Percentiles rank a stretch among this genome's conserved stretches.
phyloP scores from a whole-genome alignment of 371 early-diverging fungal species.

The Gilbertella persicaria region DNA sequence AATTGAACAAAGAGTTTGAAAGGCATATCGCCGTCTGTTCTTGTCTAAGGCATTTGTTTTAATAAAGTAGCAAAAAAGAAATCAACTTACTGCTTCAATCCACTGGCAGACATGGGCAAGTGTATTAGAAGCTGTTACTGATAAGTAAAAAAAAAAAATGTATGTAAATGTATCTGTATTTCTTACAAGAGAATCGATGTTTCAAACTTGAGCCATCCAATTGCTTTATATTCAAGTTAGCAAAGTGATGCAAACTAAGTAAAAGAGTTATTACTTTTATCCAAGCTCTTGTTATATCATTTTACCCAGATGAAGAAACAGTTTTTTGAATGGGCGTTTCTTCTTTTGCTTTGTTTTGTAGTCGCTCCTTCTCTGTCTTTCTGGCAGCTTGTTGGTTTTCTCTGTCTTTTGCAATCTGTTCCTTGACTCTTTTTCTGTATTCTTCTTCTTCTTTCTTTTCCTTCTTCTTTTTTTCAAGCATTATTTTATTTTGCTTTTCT shows the following conservation, averaged over 20 bases:
- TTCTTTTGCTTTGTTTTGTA: background rate
- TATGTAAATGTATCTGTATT: background rate
- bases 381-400: constrained; percentile 28
- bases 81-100: constrained; percentile 33
- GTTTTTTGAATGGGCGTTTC: background rate
- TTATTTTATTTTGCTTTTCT: constrained; percentile 27
- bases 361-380: constrained; percentile 3
- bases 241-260: constrained; percentile 4
- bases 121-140: constrained; percentile 28
- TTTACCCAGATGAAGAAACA: background rate
- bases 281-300: background rate
- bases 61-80: background rate
- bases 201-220: constrained; percentile 34
- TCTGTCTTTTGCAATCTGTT: constrained; percentile 38
- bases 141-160: background rate
- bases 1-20: constrained; percentile 42
- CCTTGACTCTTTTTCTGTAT: constrained; percentile 29
- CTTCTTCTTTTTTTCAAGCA: constrained; percentile 29
- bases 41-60: constrained; percentile 7
- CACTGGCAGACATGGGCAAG: constrained; percentile 32
- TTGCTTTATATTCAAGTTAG: constrained; percentile 36
- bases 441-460: constrained; percentile 36
- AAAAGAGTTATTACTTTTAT: background rate
- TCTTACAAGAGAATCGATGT: constrained; percentile 28
- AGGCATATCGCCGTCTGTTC: constrained; percentile 43